phyloP scores from a whole-genome alignment of 208 protist species.

The Entamoeba histolytica region DNA sequence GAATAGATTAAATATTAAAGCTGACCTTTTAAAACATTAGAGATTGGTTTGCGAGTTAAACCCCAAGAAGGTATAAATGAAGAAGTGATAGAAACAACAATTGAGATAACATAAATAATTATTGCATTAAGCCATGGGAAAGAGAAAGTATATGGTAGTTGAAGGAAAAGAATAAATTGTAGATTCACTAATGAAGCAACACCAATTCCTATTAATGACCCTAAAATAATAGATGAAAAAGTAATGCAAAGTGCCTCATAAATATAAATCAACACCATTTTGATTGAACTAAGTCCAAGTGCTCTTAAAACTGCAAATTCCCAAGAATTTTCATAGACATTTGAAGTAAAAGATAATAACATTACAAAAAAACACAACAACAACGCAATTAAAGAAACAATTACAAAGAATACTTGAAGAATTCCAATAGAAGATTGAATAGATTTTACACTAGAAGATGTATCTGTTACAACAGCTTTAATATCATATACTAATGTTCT shows the following conservation, averaged over 20 bases:
- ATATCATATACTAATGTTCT: background rate
- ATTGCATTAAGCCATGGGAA: constrained; percentile 59
- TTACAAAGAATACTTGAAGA: constrained; percentile 68
- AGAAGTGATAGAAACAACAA: constrained; percentile 56
- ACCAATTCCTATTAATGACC: constrained; percentile 20
- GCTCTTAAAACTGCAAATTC: constrained; percentile 67
- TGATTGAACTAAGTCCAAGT: constrained; percentile 48
- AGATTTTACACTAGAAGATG: constrained; percentile 33
- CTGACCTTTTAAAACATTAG: constrained; percentile 45
- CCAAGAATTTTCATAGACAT: constrained; percentile 69
- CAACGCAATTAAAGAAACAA: constrained; percentile 57
- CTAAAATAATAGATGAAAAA: constrained; percentile 57
- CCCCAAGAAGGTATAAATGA: constrained; percentile 49
- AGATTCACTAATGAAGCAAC: constrained; percentile 53
- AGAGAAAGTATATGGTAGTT: constrained; percentile 56
- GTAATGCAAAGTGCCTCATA: constrained; percentile 70
- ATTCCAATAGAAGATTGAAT: constrained; percentile 34
- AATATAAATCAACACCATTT: constrained; percentile 58
- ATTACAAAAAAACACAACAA: constrained; percentile 71
- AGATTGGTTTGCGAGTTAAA: constrained; percentile 49
- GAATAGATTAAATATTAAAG: background rate
- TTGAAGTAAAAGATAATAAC: constrained; percentile 70
- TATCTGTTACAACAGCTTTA: constrained; percentile 28
- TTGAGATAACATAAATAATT: constrained; percentile 43
- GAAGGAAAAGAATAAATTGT: constrained; percentile 56